A percentile compares a stretch with the other conserved stretches of the same genome.
Evolutionary conservation across 2,329 filamentous ascomycete species (phyloP).

Genomic region (Fusarium sp.): DNA sequence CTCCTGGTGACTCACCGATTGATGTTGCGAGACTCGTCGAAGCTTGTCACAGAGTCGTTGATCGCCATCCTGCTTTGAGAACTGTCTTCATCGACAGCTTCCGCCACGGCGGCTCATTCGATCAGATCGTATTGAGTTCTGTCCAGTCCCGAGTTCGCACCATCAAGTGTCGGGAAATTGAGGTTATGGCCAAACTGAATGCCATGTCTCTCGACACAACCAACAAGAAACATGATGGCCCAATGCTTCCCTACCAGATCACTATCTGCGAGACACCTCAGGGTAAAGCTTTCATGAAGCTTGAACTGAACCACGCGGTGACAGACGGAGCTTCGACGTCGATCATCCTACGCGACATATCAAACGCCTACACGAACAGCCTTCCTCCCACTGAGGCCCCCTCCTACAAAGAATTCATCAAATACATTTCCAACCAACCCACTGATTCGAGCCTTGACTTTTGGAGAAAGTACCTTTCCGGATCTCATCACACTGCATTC

Average conservation of each 20-base stretch:
- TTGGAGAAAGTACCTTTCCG: slow-evolving; percentile 36
- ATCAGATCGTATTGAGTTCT: slow-evolving; percentile 49
- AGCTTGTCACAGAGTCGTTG: slow-evolving; percentile 42
- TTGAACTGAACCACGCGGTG: slow-evolving; percentile 55
- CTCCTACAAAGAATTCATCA: slow-evolving; percentile 40
- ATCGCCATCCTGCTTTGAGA: slow-evolving; percentile 50
- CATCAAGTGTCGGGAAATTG: slow-evolving; percentile 42
- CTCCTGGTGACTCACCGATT: not conserved
- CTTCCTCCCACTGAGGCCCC: slow-evolving; percentile 2
- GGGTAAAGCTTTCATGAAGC: slow-evolving; percentile 30
- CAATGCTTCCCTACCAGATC: slow-evolving; percentile 43
- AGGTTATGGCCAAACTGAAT: slow-evolving; percentile 44
- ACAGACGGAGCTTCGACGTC: slow-evolving; percentile 53
- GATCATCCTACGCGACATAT: slow-evolving; percentile 49
- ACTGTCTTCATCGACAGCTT: slow-evolving; percentile 52
- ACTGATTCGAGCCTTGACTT: slow-evolving; percentile 28
- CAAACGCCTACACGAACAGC: slow-evolving; percentile 44
- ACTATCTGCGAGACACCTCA: slow-evolving; percentile 43
- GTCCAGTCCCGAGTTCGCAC: not conserved
- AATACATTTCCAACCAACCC: slow-evolving; percentile 29
- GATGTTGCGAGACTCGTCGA: slow-evolving; percentile 14
- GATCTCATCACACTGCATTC: slow-evolving; percentile 13
- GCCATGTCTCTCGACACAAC: slow-evolving; percentile 27
- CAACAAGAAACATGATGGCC: slow-evolving; percentile 22
- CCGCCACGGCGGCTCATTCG: slow-evolving; percentile 37